Base-by-base conservation (phyloP, 371 early-diverging fungal genomes). In the Saksenaea vasiformis region DNA sequence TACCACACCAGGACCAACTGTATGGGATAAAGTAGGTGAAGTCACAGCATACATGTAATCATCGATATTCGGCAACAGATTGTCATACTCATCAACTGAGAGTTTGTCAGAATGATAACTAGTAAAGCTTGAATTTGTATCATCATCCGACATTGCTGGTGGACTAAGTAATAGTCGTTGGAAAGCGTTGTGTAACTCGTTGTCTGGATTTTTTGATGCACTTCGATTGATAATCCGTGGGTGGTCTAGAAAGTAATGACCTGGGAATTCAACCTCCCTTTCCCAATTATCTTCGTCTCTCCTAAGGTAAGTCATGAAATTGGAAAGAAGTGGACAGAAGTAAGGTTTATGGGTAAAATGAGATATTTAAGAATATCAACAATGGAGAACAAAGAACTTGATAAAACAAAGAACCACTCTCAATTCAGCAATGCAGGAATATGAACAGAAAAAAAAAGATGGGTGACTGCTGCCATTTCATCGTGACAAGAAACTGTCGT, bases 41-140 rank as follows among this genome's bases (percentile, higher is more conserved):
- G 59, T 60, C 13, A 60, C 58, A 34, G 65, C 64, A 34, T 65
- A 65, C 72, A 77, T 73, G 34, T 74, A 77, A 26, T 64, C 69
- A 36, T 77, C 77, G 8, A 77, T 37, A 54, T 67, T 61, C 15
- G 61, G 58, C 15, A 36, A 31, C 56, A 47, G 7, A 5, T 62
- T 7, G 62, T 62, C 3, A 43, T n/a, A 9, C 24, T 39, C 67
- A 34, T 65, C 54, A 26, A 61, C 27, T 2, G 24, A 35, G 7
- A 58, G 15, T 36, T 69, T 69, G 38, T 69, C 62, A 2, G 57
- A 58, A 28, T 64, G 69, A 54, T 64, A 56, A 31, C 71, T 71
- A 1, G 67, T 59, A 37, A 71, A 63, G 10, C 69, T 73, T 0
- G 74, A 69, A 10, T 69, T 63, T 1, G 66, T 70, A 44, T 70